Evolutionary conservation across 352 stramenopile species (phyloP), one percentile per base, ranked within the genome.

Genomic region (Globisporangium iwayamae): DNA sequence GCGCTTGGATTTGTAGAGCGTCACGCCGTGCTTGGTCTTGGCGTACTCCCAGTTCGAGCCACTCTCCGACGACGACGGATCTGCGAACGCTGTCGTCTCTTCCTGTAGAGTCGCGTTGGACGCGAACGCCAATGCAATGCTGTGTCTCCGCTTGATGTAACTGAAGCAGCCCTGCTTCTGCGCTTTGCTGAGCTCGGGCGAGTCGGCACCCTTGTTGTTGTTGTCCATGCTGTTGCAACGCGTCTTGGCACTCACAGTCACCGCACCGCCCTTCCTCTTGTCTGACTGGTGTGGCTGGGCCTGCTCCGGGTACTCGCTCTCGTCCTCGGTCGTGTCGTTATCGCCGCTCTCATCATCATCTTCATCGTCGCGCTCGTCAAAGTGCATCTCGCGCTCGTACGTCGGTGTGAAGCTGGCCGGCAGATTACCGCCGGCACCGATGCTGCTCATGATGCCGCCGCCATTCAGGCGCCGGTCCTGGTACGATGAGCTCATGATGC

Each of bases 101-200:
- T 62, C n/a, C 0, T 66, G 43, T n/a, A 66, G 18, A 1, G 47
- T 50, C 22, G 65, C 51, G 52, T 65, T 65, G 10, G 82, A 85
- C 45, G 85, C 79, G 55, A 94, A 94, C 6, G 81, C 83, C 30
- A 91, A 65, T 2, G 85, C 85, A 45, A 89, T 83, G 57, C 73
- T 83, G 60, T 94, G 81, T 28, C 85, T 70, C 16, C 79, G 71
- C 59, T 91, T 87, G 52, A 94, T 94, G 74, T 94, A 92, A 61
- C 79, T 76, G 65, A 90, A 93, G 64, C 85, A 94, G 5, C 83
- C 83, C n/a, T 74, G 75, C 55, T 93, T 91, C 66, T 94, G 83
- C n/a, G 75, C 80, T 3, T 55, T 68, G 48, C 75, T 88, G 8
- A 91, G 71, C 60, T 75, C 67, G 16, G 62, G 50, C 32, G 36